Base-by-base conservation (phyloP, 2,329 filamentous ascomycete species). In the Lasiodiplodia sp. region DNA sequence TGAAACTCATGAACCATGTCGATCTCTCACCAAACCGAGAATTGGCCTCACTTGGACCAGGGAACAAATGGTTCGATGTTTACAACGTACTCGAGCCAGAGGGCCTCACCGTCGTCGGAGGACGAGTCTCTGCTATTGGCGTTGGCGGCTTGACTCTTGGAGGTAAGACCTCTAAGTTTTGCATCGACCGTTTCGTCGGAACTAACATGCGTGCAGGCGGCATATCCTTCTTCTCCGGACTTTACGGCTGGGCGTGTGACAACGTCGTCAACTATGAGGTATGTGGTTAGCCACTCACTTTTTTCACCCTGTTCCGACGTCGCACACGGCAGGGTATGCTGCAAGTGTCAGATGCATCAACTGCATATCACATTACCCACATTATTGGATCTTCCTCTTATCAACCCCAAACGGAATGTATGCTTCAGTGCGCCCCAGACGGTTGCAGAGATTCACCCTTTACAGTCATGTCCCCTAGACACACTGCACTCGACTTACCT, bases 211-310 rank as follows among this genome's bases (percentile, higher is more conserved):
- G 21, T 2, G 75, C 75, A 57, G 80, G 80, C 63, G 78, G 77
- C 1, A 71, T 79, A 18, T 78, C 76, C 2, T 80, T 78, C 69
- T 77, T 75, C 57, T 69, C 73, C 4, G 73, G 71, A 8, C 66
- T 69, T 3, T 69, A 74, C 11, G 79, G 79, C 5, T 77, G 73
- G 71, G 75, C 69, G 23, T 78, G 76, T 34, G 78, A 82, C 63
- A 78, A 78, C 51, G 75, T 82, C 16, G 70, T 78, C 5, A 75
- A 76, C 55, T 79, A 78, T 38, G 77, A 83, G 67, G 70, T 77
- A 69, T 53, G 57, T 55, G 44, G n/a, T 63, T 40, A 47, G 25
- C 21, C 40, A 44, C 44, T 67, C 51, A 28, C 56, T 23, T 53
- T 55, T 71, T 21, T 38, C 34, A 69, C 67, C 44, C 68, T 31